These are phyloP conservation scores for Dictyostelium brefeldianum DNA, from an alignment of 78 protist species.

Conservation along the genomic window DNA sequence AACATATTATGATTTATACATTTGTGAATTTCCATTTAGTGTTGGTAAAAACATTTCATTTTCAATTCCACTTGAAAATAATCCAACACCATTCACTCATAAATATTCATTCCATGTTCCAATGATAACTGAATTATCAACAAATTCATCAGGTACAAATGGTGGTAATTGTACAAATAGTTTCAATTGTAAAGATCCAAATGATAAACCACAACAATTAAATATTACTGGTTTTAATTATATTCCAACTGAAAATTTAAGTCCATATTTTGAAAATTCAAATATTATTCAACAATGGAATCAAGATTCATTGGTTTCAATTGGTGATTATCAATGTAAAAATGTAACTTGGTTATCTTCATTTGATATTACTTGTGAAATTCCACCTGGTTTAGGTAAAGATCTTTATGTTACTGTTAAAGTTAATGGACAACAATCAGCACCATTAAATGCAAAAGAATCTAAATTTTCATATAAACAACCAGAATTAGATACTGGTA, in stretches of 20 bases:
- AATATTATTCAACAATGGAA: not conserved
- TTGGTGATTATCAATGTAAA: not conserved
- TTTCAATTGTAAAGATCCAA: no score
- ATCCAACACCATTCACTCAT: no score
- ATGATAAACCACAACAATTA: not conserved
- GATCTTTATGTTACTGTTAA: not conserved
- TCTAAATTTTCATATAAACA: not conserved
- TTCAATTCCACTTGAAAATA: no score
- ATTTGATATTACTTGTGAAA: not conserved
- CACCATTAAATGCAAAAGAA: not conserved
- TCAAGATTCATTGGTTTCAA: not conserved
- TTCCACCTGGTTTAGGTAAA: not conserved
- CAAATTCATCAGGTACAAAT: no score
- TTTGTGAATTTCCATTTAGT: no score
- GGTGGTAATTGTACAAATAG: no score
- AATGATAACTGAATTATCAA: no score
- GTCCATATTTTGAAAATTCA: not conserved
- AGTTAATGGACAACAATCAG: not conserved
- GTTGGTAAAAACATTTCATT: no score
- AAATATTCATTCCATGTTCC: no score
- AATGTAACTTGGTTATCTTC: not conserved
- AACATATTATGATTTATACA: no score
- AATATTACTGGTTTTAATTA: not conserved
- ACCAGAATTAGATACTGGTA: no score
- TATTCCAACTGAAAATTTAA: not conserved